These are phyloP conservation scores for Mycena haematopus DNA, from an alignment of 768 basidiomycete genomes.

Conservation along the genomic window DNA sequence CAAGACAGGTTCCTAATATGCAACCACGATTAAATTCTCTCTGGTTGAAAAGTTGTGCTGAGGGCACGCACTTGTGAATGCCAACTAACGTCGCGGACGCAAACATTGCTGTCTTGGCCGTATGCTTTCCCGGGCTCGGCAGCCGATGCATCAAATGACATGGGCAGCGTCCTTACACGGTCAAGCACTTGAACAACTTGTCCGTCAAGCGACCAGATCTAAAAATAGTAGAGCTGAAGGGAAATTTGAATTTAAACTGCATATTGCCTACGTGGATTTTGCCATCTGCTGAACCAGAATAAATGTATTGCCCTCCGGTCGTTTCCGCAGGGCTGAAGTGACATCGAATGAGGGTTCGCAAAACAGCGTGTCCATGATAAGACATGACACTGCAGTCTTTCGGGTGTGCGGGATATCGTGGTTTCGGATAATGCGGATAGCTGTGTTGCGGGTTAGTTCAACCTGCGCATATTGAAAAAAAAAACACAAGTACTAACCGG, in stretches of 20 bases:
- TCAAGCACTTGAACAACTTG: slow-evolving; percentile 83
- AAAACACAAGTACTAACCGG: slow-evolving; percentile 54
- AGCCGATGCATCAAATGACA: slow-evolving; percentile 75
- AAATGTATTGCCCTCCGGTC: slow-evolving; percentile 92
- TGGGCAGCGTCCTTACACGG: slow-evolving; percentile 73
- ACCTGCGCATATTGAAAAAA: background rate
- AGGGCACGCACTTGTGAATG: slow-evolving; percentile 67
- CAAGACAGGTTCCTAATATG: slow-evolving; percentile 72
- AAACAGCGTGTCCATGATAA: slow-evolving; percentile 88
- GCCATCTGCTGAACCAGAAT: slow-evolving; percentile 91
- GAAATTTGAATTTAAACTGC: background rate
- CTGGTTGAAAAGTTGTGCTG: slow-evolving; percentile 6
- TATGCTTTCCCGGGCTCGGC: slow-evolving; percentile 47
- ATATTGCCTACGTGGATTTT: slow-evolving; percentile 69
- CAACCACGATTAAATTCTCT: background rate
- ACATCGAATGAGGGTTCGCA: slow-evolving; percentile 93
- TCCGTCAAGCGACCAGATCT: slow-evolving; percentile 98
- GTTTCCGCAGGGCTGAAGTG: slow-evolving; percentile 95
- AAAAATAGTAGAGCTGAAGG: slow-evolving; percentile 15
- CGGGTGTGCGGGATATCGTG: slow-evolving; percentile 72
- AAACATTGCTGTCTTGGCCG: slow-evolving; percentile 46
- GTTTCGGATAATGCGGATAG: slow-evolving; percentile 69
- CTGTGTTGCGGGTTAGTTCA: slow-evolving; percentile 41
- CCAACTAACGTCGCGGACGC: slow-evolving; percentile 96
- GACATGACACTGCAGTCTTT: slow-evolving; percentile 95